Evolutionary conservation across 148 eudicot species (phyloP).

Genomic region (Diospyros lotus): DNA sequence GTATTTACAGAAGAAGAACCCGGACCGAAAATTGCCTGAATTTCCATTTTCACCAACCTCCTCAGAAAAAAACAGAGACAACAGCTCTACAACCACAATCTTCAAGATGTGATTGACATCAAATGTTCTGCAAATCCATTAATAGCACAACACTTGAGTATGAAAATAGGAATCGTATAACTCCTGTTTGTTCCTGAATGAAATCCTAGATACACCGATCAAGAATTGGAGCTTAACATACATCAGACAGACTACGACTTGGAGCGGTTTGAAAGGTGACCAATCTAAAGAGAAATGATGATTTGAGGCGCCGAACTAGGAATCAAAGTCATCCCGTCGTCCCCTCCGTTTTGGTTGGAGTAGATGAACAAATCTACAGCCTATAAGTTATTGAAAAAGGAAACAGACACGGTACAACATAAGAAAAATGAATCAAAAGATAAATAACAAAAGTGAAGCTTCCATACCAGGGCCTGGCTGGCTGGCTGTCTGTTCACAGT

Average conservation of each 20-base stretch:
- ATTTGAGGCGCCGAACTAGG: not conserved
- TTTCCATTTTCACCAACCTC: slow-evolving; percentile 26
- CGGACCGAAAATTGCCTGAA: slow-evolving; percentile 15
- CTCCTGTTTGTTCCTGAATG: not conserved
- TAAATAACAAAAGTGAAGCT: not conserved
- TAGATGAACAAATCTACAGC: not conserved
- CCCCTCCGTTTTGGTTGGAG: not conserved
- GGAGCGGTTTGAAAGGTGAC: too few species aligned
- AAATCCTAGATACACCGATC: slow-evolving; percentile 1
- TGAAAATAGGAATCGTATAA: not conserved
- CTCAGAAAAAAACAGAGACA: not conserved
- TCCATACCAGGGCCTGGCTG: slow-evolving; percentile 14
- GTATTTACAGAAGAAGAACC: slow-evolving; percentile 6
- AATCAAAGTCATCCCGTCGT: not conserved
- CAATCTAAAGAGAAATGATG: not conserved
- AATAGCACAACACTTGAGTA: not conserved
- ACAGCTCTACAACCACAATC: not conserved
- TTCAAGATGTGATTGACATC: not conserved
- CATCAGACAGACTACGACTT: not conserved
- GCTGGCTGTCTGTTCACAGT: not conserved
- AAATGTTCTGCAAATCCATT: not conserved
- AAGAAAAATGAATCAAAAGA: slow-evolving; percentile 5
- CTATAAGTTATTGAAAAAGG: not conserved
- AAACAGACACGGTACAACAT: not conserved
- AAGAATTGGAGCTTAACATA: not conserved